Evolutionary conservation across 1,284 basidiomycete genomes (phyloP), one percentile per base, ranked within the genome.

Genomic region (Tylopilus orsonianus): DNA sequence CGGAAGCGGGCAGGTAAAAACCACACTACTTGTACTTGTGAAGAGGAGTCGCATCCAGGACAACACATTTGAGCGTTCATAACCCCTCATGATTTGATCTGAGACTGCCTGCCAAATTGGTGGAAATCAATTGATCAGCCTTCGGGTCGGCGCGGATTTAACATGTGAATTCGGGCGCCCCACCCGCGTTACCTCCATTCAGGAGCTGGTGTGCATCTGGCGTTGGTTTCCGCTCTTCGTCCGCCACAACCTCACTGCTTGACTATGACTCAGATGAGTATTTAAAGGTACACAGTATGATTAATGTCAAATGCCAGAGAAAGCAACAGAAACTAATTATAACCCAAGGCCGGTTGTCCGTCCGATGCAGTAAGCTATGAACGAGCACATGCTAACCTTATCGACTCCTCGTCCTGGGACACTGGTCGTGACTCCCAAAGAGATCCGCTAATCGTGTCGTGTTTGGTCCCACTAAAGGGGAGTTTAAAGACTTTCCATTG

Each of bases 151-250:
- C 36, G 46, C 55, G 54, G 65, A 47, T 52, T 52, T 46, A 54
- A 55, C 64, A 66, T 53, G 64, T 66, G 64, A 66, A 68, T 55
- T 61, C 5, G 13, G 57, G 49, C 5, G 60, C 8, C 8, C 8
- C 22, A 10, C 22, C 62, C 59, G 53, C 64, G 36, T 41, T 57
- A 57, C 38, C 45, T 49, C 61, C 56, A 47, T 30, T n/a, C 10
- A 29, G 13, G 5, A 13, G n/a, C 19, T 8, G 9, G 12, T 6
- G 26, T 12, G 4, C n/a, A n/a, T 6, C 13, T 19, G 14, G 14
- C 12, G 12, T 4, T 5, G 8, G 20, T 14, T 23, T 24, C 63
- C 57, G 52, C 57, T 52, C 64, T 61, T 64, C 40, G 8, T 55
- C 62, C 57, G 41, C 50, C 24, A n/a, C 9, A 16, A 8, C 8